Base-by-base conservation (phyloP, 169 alveolate genomes). In the Plasmodium fragile region DNA sequence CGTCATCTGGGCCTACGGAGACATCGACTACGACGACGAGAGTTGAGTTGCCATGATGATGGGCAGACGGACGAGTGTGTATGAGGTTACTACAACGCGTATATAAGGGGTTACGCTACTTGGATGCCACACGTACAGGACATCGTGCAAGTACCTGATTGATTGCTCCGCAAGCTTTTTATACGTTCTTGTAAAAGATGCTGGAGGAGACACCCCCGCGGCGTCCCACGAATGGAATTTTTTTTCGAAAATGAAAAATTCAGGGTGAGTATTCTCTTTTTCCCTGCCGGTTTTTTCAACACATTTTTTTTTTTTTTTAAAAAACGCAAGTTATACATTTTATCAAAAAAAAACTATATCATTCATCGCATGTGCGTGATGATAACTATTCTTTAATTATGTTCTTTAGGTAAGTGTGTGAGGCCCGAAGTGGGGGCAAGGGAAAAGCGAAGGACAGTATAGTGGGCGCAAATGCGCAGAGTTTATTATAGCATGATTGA, bases 1-100 rank as follows among this genome's bases (percentile, higher is more conserved):
- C 16, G 65, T 45, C 36, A 89, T 89, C 4, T 89, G 94, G 94
- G 65, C 94, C 45, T 89, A 89, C 71, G 94, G 94, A 18, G 94
- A 89, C 53, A 89, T 89, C 36, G 90, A 89, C 53, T 89, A 89
- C 28, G 94, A 89, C n/a, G 94, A 80, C 13, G 90, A 78, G 30
- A 77, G 41, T 52, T 72, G 59, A 75, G 30, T n/a, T n/a, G 34
- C 16, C 13, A n/a, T 0, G 71, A 3, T 0, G 73, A 4, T n/a
- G n/a, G n/a, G n/a, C n/a, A n/a, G n/a, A n/a, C n/a, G n/a, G n/a
- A n/a, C n/a, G n/a, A n/a, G n/a, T n/a, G n/a, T n/a, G n/a, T n/a
- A n/a, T n/a, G n/a, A n/a, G n/a, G n/a, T n/a, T n/a, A n/a, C n/a
- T n/a, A n/a, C n/a, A n/a, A n/a, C n/a, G n/a, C n/a, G n/a, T n/a